These are phyloP conservation scores for Amoeboaphelidium protococcarum DNA, from an alignment of 371 early-diverging fungal genomes.

Conservation along the genomic window DNA sequence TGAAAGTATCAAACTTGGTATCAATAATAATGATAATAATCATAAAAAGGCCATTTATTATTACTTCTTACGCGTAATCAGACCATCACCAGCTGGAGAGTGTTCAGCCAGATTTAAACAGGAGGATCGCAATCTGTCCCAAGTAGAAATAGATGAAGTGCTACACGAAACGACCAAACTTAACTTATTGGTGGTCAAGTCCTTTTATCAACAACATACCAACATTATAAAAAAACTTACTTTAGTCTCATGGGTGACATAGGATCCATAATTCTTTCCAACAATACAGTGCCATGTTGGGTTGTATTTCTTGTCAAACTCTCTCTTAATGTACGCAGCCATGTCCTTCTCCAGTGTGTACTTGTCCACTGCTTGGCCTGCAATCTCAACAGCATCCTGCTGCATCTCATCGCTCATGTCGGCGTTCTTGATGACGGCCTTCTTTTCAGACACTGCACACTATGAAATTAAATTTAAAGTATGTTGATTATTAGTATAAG, in stretches of 20 bases:
- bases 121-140: slow-evolving; percentile 74
- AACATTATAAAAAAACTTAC: slow-evolving; percentile 16
- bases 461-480: no score
- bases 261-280: slow-evolving; percentile 90
- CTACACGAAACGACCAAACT: slow-evolving; percentile 17
- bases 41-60: no score
- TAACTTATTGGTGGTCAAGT: not conserved
- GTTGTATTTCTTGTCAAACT: slow-evolving; percentile 90
- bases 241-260: slow-evolving; percentile 71
- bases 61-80: no score
- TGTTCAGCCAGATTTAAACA: slow-evolving; percentile 67
- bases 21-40: no score
- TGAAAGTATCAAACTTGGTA: not conserved
- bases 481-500: no score
- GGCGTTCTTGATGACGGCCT: slow-evolving; percentile 78
- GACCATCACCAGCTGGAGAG: not conserved
- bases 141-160: slow-evolving; percentile 95
- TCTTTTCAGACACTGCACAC: slow-evolving; percentile 48
- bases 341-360: slow-evolving; percentile 90
- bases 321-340: slow-evolving; percentile 84
- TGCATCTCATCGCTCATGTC: slow-evolving; percentile 93
- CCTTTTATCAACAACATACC: not conserved
- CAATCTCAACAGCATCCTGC: slow-evolving; percentile 72
- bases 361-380: slow-evolving; percentile 70
- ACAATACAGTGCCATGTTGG: slow-evolving; percentile 95